Conservation (phyloP, 805 yeast species). For the Zygosaccharomyces pseudorouxii region DNA sequence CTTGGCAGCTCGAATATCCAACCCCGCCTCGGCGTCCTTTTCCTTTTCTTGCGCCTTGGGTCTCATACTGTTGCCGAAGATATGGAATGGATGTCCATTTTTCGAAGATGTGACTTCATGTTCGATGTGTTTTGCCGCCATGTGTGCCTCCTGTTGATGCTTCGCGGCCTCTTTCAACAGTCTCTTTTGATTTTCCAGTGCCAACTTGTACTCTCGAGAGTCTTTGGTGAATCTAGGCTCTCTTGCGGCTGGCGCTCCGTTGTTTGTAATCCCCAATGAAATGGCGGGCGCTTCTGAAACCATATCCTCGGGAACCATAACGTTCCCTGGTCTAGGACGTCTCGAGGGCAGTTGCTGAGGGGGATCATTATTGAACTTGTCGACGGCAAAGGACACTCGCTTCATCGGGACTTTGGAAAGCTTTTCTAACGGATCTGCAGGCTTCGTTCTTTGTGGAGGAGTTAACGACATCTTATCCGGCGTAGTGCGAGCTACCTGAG, state of each 20-base stretch:
- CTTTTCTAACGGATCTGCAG: constrained; percentile 16
- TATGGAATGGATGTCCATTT: constrained; percentile 1
- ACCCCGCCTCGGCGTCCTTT: not conserved
- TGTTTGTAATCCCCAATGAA: constrained; percentile 61
- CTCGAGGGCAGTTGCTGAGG: constrained; percentile 93
- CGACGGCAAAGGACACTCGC: constrained; percentile 74
- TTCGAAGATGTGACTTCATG: constrained; percentile 54
- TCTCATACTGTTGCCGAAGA: not conserved
- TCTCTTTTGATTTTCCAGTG: constrained; percentile 53
- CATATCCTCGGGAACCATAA: constrained; percentile 63
- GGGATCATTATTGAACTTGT: constrained; percentile 71
- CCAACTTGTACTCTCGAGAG: constrained; percentile 46
- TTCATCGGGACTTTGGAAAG: constrained; percentile 39
- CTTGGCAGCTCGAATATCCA: constrained; percentile 27
- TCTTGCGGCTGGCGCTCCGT: constrained; percentile 29
- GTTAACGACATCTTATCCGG: constrained; percentile 36
- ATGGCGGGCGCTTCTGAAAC: constrained; percentile 55
- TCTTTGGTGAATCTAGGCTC: constrained; percentile 29
- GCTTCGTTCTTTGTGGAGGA: not conserved
- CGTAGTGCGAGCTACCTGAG: not conserved
- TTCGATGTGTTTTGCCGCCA: constrained; percentile 65
- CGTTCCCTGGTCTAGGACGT: constrained; percentile 75
- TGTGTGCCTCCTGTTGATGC: constrained; percentile 74
- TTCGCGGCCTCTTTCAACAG: constrained; percentile 58
- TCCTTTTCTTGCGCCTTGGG: constrained; percentile 4